These are phyloP conservation scores for Amanita muscaria DNA, from an alignment of 768 basidiomycete species.

Conservation along the genomic window DNA sequence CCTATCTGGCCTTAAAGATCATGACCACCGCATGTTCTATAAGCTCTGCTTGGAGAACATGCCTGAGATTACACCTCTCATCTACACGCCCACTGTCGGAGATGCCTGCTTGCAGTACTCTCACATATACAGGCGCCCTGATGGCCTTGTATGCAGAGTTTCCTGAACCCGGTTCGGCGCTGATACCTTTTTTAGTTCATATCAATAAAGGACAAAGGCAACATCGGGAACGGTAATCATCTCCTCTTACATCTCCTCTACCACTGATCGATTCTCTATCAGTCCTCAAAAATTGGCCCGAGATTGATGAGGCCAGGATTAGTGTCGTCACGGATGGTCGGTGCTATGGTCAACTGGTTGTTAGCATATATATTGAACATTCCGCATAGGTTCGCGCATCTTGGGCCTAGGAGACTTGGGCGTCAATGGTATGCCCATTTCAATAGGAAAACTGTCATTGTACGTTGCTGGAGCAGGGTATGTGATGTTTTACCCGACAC, in stretches of 20 bases:
- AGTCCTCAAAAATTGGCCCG: constrained; percentile 69
- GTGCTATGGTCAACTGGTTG: constrained; percentile 12
- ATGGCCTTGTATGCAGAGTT: constrained; percentile 51
- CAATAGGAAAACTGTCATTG: constrained; percentile 87
- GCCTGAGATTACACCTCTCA: constrained; percentile 65
- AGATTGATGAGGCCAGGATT: constrained; percentile 70
- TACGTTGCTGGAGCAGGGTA: constrained; percentile 89
- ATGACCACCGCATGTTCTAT: constrained; percentile 73
- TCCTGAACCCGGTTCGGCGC: constrained; percentile 6
- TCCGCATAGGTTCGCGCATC: constrained; percentile 63
- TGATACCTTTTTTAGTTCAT: constrained; percentile 42
- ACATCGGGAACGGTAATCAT: constrained; percentile 42
- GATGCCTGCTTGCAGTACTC: constrained; percentile 84
- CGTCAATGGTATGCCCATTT: constrained; percentile 80
- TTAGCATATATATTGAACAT: constrained; percentile 12
- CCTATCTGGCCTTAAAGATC: constrained; percentile 63
- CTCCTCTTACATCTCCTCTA: neutral
- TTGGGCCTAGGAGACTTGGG: constrained; percentile 83
- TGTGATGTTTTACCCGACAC: constrained; percentile 12
- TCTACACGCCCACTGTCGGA: constrained; percentile 90
- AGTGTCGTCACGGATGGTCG: constrained; percentile 87
- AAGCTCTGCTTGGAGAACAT: constrained; percentile 63
- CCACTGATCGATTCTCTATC: constrained; percentile 2
- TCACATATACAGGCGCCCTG: constrained; percentile 65
- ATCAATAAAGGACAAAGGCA: constrained; percentile 78